Evolutionary conservation across 352 stramenopile species (phyloP).

Genomic region (Pythium scleroteichum): DNA sequence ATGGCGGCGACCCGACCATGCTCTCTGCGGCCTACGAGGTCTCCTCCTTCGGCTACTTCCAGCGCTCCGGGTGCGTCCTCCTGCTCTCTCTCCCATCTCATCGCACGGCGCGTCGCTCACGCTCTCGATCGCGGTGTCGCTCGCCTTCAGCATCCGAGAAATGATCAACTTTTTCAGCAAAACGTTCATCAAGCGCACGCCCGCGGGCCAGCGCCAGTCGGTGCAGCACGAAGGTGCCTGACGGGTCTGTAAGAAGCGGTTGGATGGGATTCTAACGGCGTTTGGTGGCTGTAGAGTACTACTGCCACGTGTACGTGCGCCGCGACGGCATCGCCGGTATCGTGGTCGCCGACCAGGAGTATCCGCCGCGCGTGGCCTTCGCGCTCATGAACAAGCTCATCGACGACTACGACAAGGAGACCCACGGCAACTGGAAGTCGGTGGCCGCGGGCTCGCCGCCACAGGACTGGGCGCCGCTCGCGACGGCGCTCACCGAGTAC

Average conservation of each 20-base stretch:
- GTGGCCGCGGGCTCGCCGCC: conserved; percentile 51
- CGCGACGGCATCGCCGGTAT: conserved; percentile 95
- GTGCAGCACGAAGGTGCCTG: conserved; percentile 97
- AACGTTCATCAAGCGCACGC: conserved; percentile 98
- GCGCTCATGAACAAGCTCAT: conserved; percentile 96
- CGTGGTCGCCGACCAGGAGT: conserved; percentile 98
- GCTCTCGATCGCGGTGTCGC: conserved; percentile 1
- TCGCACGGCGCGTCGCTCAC: conserved; percentile 3
- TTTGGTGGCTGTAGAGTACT: conserved; percentile 84
- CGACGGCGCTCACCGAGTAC: conserved; percentile 95
- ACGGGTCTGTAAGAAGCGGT: no score
- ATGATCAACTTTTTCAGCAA: conserved; percentile 99
- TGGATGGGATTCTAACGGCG: no score
- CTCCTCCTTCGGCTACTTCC: conserved; percentile 86
- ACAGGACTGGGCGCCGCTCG: conserved; percentile 88
- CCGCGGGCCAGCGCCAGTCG: conserved; percentile 95
- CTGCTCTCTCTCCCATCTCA: not conserved
- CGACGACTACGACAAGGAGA: conserved; percentile 93
- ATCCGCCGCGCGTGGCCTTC: conserved; percentile 98
- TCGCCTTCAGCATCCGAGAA: conserved; percentile 88
- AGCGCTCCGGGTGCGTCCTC: conserved; percentile 67
- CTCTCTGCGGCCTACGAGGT: conserved; percentile 73
- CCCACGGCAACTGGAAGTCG: conserved; percentile 59
- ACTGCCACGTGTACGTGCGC: conserved; percentile 98
- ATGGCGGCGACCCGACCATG: conserved; percentile 61